Base-by-base conservation (phyloP, 1,284 basidiomycete species). In the Sphaerobolus stellatus region DNA sequence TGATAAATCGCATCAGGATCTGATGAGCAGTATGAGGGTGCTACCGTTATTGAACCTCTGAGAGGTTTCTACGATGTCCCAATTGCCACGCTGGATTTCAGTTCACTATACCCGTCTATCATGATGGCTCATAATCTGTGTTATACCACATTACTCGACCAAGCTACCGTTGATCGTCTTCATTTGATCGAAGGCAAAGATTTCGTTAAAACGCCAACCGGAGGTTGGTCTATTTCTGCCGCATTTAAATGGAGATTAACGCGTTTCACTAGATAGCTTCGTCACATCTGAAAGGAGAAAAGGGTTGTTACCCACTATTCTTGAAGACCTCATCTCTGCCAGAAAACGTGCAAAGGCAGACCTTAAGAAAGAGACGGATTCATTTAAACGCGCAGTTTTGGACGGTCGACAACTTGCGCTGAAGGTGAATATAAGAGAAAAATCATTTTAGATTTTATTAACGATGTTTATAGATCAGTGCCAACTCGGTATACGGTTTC, bases 101-200 rank as follows among this genome's bases (percentile, higher is more conserved):
- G 92, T 55, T 97, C 94, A 1, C 79, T 98, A 60, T 98, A 98
- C 69, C 94, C 94, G 1, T 98, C 95, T 0, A 98, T 98, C 73
- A 98, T 98, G 94, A 97, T 97, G 94, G 95, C 94, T 1, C 95
- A 98, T 68, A 98, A 98, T 66, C 75, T 98, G 1, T 98, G 94
- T 69, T 98, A 98, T 66, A 97, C 95, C 0, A 96, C 95, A 0
- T 75, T 97, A 14, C 69, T 96, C 22, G 90, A 96, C 60, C 90
- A 86, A 66, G 54, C 60, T 4, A 89, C 86, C 0, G 87, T 94
- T 18, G 88, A 93, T 20, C 81, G 88, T 14, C 73, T 97, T 5
- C 73, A 78, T 8, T 76, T 98, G 16, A 80, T 84, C 18, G 91
- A 90, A 66, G 91, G 90, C 58, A 78, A 86, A n/a, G 95, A 98